Evolutionary conservation across 495 filamentous ascomycete genomes (phyloP), one percentile per base, ranked within the genome.

Genomic region (Bacidia rubella): DNA sequence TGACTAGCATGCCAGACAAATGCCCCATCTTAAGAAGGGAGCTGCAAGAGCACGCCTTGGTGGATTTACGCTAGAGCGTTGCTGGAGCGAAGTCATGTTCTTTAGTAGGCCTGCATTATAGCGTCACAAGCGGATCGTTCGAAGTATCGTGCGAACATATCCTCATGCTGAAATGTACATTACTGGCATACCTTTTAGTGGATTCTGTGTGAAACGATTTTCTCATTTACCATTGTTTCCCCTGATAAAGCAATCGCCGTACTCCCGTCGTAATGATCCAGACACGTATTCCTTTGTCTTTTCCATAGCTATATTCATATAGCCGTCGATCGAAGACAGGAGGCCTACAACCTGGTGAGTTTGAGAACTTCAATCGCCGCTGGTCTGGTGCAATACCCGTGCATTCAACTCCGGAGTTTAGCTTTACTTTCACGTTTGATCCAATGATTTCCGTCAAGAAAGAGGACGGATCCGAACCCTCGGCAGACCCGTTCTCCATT

Each of bases 241-340:
- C 59, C 92, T 76, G 17, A 98, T 82, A 63, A 98, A 98, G 25
- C 93, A 88, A 72, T 98, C 92, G 0, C 93, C 92, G 66, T 94
- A 97, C 41, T 72, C 83, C 59, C 85, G 76, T 57, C 80, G 77
- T 62, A 87, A 76, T 53, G 78, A 79, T 23, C 90, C 93, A 62
- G 89, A 81, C 47, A 92, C 83, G 60, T 80, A 88, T 69, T 98
- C 93, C 55, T 88, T 83, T 0, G 88, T 90, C 66, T 94, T 90
- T 64, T 97, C 92, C 2, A 98, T 76, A 19, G 92, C 88, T 57
- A 98, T 93, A 66, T 98, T 97, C 92, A 98, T 97, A 64, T 96
- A 98, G 38, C 93, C 93, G 64, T 98, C 92, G 41, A 97, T 89
- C 0, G 88, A 94, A 51, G 54, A 51, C 20, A 55, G 51, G 15